These are phyloP conservation scores for Mycena vitilis DNA, from an alignment of 768 basidiomycete genomes.

Conservation along the genomic window DNA sequence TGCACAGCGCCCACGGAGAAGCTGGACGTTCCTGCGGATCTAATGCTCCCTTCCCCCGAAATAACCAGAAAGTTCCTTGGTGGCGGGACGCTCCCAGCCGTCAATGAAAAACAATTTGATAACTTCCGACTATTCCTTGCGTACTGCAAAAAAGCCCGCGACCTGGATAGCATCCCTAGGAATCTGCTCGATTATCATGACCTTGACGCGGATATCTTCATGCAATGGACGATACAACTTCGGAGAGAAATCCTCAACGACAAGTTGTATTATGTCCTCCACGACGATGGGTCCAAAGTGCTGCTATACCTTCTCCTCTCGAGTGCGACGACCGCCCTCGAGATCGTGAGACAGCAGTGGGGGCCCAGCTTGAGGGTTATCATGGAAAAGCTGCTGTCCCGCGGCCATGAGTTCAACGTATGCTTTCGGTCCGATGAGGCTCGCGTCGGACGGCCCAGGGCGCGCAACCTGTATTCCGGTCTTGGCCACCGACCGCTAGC, in stretches of 20 bases:
- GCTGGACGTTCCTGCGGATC: background rate
- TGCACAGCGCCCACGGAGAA: background rate
- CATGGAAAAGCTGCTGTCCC: background rate
- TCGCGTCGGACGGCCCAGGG: too few species aligned
- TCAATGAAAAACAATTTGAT: background rate
- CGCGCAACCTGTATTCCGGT: background rate
- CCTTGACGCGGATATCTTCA: background rate
- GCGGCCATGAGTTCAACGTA: background rate
- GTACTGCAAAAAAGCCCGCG: background rate
- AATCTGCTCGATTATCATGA: background rate
- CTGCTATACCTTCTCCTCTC: background rate
- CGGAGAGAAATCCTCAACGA: background rate
- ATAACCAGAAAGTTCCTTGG: background rate
- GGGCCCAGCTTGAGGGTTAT: background rate
- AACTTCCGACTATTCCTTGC: background rate
- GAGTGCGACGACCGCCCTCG: background rate
- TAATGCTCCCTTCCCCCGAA: background rate
- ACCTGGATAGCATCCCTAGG: background rate
- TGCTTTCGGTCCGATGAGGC: background rate
- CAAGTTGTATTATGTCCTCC: background rate
- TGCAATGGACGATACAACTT: background rate
- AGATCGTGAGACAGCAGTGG: background rate
- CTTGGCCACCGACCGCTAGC: conserved; percentile 8
- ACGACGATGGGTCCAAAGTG: background rate
- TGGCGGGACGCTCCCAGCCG: background rate